Base-by-base conservation (phyloP, 495 filamentous ascomycete genomes). In the Staphylotrichum longicolle region DNA sequence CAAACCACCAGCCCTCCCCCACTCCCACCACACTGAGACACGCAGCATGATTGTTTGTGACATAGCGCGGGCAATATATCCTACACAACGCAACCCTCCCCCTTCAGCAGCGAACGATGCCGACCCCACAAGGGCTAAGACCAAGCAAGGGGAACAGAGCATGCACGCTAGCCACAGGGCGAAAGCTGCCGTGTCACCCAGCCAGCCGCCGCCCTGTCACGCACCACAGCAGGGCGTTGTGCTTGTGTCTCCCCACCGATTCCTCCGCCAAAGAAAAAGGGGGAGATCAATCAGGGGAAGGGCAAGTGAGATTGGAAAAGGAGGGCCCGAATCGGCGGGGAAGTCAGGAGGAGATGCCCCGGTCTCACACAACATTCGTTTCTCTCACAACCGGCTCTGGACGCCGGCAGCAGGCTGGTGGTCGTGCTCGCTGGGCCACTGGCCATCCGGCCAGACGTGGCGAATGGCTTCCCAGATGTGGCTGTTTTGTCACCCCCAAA, bases 401-500 rank as follows among this genome's bases (percentile, higher is more conserved):
- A 75, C 54, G 55, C 63, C 42, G 34, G 69, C 20, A 27, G 20
- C 20, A 27, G 20, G 37, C 6, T 7, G 58, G 34, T 68, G 74
- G 46, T 85, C 83, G 61, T 84, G 78, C 69, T 91, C 87, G 44
- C 85, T 83, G 8, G 87, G 88, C 89, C 88, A 94, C 66, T 88
- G 83, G 8, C 84, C 83, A 65, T 93, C 88, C 0, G 91, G 91
- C 91, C 91, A 96, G 57, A 96, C 84, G 52, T 85, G 79, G 54
- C 84, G 82, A 67, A 96, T 85, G 30, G 89, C 91, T 71, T 96
- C 91, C 90, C 90, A 94, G 63, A 96, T 92, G 72, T 94, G 87
- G 65, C 88, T 90, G 62, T 34, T 47, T 30, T 46, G 40, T 45
- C 34, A 27, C 20, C 20, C 15, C 8, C 48, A 46, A 34, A 46